These are phyloP conservation scores for Petrea volubilis DNA, from an alignment of 257 asterid genomes.

Conservation along the genomic window DNA sequence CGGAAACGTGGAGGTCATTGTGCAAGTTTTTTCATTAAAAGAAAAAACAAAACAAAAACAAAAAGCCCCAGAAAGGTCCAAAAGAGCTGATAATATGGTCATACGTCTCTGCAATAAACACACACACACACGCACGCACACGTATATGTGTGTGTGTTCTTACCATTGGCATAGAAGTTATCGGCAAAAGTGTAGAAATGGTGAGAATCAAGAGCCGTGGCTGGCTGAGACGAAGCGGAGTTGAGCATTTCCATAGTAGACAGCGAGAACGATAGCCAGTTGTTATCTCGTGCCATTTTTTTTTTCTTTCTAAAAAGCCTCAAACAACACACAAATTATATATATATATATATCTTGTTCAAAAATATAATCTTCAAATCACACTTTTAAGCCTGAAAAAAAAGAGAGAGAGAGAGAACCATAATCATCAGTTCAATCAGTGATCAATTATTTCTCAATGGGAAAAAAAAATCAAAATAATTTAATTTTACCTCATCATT, in stretches of 20 bases:
- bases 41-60: too few relatives aligned
- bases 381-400: background rate
- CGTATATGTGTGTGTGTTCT: background rate
- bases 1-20: constrained; percentile 42
- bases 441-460: background rate
- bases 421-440: background rate
- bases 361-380: constrained; percentile 3
- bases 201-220: constrained; percentile 49
- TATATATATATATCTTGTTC: too few relatives aligned
- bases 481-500: constrained; percentile 9
- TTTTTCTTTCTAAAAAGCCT: background rate
- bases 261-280: constrained; percentile 86
- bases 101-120: background rate
- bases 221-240: constrained; percentile 39
- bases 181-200: constrained; percentile 65
- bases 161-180: constrained; percentile 73
- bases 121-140: background rate
- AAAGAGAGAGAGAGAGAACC: background rate
- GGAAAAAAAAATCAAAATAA: background rate
- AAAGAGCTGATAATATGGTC: background rate
- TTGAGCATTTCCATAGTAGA: constrained; percentile 77
- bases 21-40: background rate
- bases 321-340: background rate
- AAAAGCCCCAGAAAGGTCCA: constrained; percentile 22
- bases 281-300: constrained; percentile 73